Evolutionary conservation across 2,329 filamentous ascomycete species (phyloP).

Genomic region (Polytolypa hystricis): DNA sequence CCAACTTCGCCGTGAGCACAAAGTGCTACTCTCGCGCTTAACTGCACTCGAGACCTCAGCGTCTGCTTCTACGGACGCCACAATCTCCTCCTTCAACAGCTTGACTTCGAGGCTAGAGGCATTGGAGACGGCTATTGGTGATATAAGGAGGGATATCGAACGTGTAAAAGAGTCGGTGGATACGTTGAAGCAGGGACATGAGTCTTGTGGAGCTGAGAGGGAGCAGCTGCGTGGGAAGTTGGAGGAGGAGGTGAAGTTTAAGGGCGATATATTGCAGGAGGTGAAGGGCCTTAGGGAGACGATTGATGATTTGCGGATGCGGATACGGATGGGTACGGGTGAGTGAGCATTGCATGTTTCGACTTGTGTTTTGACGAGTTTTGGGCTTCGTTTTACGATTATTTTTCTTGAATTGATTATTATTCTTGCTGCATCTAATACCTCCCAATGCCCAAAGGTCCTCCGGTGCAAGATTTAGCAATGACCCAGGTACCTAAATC

Average conservation of each 20-base stretch:
- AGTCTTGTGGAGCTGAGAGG: background rate
- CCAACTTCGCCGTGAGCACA: constrained; percentile 28
- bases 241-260: constrained; percentile 3
- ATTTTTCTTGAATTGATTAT: no score
- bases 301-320: no score
- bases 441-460: no score
- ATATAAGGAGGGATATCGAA: background rate
- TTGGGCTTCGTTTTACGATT: no score
- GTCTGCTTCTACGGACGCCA: background rate
- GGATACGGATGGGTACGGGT: no score
- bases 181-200: background rate
- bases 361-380: no score
- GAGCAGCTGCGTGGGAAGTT: no score
- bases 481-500: no score
- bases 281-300: background rate
- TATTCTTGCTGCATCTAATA: no score
- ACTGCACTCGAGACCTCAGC: constrained; percentile 12
- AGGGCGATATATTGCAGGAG: constrained; percentile 4
- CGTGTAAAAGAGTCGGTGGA: background rate
- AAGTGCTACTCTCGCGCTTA: constrained; percentile 20
- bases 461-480: no score
- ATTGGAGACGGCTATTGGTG: background rate
- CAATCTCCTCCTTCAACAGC: background rate
- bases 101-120: background rate
- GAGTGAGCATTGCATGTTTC: no score